A percentile compares a stretch with the other conserved stretches of the same genome.
phyloP scores from a whole-genome alignment of 2,329 filamentous ascomycete species.

The Cytospora chrysosperma region DNA sequence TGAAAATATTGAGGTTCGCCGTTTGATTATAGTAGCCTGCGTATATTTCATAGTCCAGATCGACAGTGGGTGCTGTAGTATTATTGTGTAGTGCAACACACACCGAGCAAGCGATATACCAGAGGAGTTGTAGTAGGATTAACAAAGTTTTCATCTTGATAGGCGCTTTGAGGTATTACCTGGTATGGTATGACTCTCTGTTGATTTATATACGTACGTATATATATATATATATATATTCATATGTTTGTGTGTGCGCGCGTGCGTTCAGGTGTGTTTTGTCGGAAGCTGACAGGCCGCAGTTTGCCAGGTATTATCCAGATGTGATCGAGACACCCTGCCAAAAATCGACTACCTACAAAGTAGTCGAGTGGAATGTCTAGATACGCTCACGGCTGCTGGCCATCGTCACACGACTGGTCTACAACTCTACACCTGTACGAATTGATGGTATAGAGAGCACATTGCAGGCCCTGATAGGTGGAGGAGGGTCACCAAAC shows the following conservation, averaged over 20 bases:
- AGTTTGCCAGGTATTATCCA: no score
- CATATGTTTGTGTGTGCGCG: no score
- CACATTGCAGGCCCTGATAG: background rate
- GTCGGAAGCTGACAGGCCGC: no score
- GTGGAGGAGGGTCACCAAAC: background rate
- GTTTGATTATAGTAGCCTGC: constrained; percentile 11
- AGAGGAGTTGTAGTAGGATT: background rate
- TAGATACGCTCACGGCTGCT: background rate
- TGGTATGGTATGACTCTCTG: background rate
- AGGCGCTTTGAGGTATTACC: background rate
- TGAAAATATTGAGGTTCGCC: constrained; percentile 5
- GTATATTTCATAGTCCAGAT: constrained; percentile 13
- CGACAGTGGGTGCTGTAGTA: background rate
- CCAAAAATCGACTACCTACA: no score
- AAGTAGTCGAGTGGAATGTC: background rate
- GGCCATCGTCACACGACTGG: background rate
- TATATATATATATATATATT: no score
- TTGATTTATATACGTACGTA: background rate
- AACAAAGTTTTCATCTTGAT: background rate
- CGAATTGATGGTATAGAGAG: background rate
- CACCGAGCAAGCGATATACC: background rate
- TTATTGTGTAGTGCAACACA: background rate
- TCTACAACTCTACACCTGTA: no score
- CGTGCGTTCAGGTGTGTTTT: background rate
- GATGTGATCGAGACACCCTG: background rate